Evolutionary conservation across 176 grass and related monocot genomes (phyloP).

Genomic region (Canna indica): DNA sequence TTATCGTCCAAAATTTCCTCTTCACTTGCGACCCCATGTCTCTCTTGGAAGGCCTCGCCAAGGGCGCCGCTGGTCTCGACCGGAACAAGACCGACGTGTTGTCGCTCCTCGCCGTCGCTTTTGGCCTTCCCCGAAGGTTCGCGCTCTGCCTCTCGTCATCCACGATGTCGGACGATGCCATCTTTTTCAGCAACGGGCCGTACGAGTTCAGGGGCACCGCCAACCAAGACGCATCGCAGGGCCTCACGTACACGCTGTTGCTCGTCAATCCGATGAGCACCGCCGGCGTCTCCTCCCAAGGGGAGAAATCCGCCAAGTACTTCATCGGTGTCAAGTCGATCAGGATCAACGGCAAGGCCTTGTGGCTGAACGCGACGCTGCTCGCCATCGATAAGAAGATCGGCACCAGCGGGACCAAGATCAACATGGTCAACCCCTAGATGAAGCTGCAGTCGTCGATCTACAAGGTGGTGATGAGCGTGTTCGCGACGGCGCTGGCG

Average conservation of each 20-base stretch:
- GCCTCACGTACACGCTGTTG: conserved; percentile 54
- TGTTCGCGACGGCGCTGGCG: conserved; percentile 33
- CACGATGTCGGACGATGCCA: conserved; percentile 9
- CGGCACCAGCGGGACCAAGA: conserved; percentile 53
- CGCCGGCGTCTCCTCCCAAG: conserved; percentile 27
- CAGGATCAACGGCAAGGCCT: conserved; percentile 38
- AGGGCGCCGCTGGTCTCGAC: conserved; percentile 42
- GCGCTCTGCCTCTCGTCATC: conserved; percentile 38
- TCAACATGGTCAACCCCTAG: conserved; percentile 57
- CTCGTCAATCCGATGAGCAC: conserved; percentile 71
- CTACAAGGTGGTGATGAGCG: conserved; percentile 38
- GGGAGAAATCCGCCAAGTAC: conserved; percentile 61
- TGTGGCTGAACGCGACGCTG: conserved; percentile 43
- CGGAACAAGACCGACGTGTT: conserved; percentile 38
- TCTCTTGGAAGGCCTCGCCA: conserved; percentile 32
- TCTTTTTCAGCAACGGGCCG: conserved; percentile 48
- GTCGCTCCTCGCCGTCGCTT: conserved; percentile 46
- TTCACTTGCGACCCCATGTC: conserved; percentile 45
- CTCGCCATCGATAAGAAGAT: conserved; percentile 46
- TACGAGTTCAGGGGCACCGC: conserved; percentile 38
- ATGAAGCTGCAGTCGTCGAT: conserved; percentile 55
- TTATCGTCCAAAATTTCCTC: conserved; percentile 31
- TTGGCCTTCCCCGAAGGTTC: conserved; percentile 55
- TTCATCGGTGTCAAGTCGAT: conserved; percentile 57
- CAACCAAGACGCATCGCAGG: conserved; percentile 26